Conservation (phyloP, 805 yeast species). For the Kluyveromyces dobzhanskii region DNA sequence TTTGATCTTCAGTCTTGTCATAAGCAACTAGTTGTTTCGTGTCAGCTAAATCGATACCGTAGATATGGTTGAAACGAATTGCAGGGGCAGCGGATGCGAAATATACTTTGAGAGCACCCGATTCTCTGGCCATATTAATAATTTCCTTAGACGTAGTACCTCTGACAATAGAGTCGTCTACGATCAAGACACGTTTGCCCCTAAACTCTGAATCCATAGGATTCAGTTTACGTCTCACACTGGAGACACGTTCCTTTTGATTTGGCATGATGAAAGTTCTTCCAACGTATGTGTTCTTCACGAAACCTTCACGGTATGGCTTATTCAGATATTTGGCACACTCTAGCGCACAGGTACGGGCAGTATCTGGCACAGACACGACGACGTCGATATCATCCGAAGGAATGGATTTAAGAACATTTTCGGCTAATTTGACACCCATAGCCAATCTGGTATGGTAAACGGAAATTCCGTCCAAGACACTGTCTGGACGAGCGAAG, state of each 20-base stretch:
- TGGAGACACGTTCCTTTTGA: slow-evolving; percentile 86
- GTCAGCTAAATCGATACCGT: slow-evolving; percentile 96
- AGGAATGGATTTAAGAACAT: slow-evolving; percentile 44
- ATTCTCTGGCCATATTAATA: slow-evolving; percentile 96
- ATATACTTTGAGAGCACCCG: slow-evolving; percentile 92
- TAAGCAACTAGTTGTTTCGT: slow-evolving; percentile 89
- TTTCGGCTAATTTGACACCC: slow-evolving; percentile 84
- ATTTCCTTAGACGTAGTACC: slow-evolving; percentile 97
- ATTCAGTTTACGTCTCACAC: slow-evolving; percentile 88
- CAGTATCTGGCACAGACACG: slow-evolving; percentile 96
- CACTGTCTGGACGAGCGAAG: slow-evolving; percentile 96
- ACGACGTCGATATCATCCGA: slow-evolving; percentile 76
- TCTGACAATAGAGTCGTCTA: slow-evolving; percentile 95
- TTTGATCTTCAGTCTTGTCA: slow-evolving; percentile 62
- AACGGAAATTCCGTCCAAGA: slow-evolving; percentile 92
- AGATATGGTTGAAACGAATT: slow-evolving; percentile 91
- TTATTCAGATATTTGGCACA: slow-evolving; percentile 74
- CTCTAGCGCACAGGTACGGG: slow-evolving; percentile 91
- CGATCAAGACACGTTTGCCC: slow-evolving; percentile 76
- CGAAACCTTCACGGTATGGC: slow-evolving; percentile 95
- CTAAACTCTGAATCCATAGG: slow-evolving; percentile 93
- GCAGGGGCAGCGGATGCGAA: slow-evolving; percentile 98
- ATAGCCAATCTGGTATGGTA: slow-evolving; percentile 86
- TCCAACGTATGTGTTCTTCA: slow-evolving; percentile 93
- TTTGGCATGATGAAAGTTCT: slow-evolving; percentile 98